Percentiles rank a stretch among this genome's conserved stretches.
These are phyloP conservation scores for Rosa lucieae DNA, from an alignment of 306 rosid genomes.

Conservation along the genomic window DNA sequence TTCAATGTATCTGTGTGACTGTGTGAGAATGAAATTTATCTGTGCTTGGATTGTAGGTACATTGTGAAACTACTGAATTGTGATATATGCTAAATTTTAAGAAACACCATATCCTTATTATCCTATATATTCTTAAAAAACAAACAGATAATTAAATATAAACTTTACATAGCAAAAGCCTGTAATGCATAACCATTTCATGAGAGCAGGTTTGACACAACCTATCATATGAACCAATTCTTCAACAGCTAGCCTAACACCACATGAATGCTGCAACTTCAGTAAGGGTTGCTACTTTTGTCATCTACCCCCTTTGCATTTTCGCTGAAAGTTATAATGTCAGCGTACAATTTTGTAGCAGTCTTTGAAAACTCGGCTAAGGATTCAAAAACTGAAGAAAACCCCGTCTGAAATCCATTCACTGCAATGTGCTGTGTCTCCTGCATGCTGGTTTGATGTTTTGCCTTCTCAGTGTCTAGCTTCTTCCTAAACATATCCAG, in stretches of 20 bases:
- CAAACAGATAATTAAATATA: neutral
- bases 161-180: neutral
- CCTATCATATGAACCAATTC: conserved; percentile 3
- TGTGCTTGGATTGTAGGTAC: neutral
- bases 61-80: conserved; percentile 2
- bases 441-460: conserved; percentile 56
- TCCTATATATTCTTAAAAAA: neutral
- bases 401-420: conserved; percentile 59
- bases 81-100: neutral
- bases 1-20: neutral
- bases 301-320: conserved; percentile 27
- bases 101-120: neutral
- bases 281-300: conserved; percentile 31
- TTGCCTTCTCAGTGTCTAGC: conserved; percentile 57
- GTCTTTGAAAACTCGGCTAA: conserved; percentile 58
- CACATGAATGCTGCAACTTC: conserved; percentile 26
- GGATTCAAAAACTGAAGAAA: conserved; percentile 60
- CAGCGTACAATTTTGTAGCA: conserved; percentile 55
- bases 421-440: conserved; percentile 57
- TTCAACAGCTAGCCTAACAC: neutral
- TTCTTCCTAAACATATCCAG: conserved; percentile 50
- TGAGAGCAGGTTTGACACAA: neutral
- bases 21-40: neutral
- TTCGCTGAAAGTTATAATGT: conserved; percentile 47
- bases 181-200: conserved; percentile 6